Evolutionary conservation across 1,139 yeast species (phyloP).

Genomic region (Schizosaccharomyces versatilis): DNA sequence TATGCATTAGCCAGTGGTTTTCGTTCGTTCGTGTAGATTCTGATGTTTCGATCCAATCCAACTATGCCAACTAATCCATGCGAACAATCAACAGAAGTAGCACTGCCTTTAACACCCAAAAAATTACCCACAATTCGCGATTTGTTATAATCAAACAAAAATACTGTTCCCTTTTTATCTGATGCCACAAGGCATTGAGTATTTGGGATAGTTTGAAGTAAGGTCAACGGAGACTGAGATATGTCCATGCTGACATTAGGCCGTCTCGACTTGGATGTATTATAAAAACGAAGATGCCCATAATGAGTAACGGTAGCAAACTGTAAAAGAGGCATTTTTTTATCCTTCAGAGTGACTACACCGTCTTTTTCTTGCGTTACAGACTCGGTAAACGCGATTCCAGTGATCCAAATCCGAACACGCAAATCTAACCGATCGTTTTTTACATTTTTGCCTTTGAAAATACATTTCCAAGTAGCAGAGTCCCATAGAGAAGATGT

Average conservation of each 20-base stretch:
- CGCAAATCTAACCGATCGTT: background rate
- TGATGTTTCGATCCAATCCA: background rate
- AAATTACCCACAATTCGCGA: background rate
- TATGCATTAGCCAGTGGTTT: background rate
- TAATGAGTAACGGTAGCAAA: constrained; percentile 1
- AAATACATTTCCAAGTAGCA: background rate
- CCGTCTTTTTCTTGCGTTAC: background rate
- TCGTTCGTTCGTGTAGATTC: background rate
- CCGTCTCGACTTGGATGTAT: background rate
- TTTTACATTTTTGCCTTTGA: background rate
- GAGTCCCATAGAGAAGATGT: background rate
- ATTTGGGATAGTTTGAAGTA: background rate
- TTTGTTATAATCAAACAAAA: background rate
- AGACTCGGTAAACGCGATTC: background rate
- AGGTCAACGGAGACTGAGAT: background rate
- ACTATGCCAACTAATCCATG: background rate
- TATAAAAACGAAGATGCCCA: background rate
- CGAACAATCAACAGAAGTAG: background rate
- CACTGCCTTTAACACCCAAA: background rate
- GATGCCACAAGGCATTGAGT: background rate
- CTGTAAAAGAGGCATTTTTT: background rate
- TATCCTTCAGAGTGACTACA: background rate
- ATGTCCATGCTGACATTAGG: background rate
- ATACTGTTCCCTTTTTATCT: background rate
- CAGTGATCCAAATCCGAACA: background rate